Evolutionary conservation across 495 filamentous ascomycete genomes (phyloP).

Genomic region (Penicillium psychrofluorescens): DNA sequence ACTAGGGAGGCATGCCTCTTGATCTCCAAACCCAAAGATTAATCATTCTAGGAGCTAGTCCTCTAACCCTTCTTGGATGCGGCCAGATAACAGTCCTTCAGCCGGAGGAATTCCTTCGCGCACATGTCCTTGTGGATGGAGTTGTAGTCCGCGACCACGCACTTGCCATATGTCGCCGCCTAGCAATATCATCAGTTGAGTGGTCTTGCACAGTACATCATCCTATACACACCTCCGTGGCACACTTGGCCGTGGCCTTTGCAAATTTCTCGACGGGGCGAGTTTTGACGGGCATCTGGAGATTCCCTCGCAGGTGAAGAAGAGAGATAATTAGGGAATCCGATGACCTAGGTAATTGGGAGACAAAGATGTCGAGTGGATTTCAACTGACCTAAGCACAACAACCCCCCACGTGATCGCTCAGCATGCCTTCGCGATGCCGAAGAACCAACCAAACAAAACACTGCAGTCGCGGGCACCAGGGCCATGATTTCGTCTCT

Average conservation of each 20-base stretch:
- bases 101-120: conserved; percentile 68
- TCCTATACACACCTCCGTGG: conserved; percentile 56
- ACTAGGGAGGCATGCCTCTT: not conserved
- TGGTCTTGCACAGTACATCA: not conserved
- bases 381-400: not conserved
- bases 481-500: not conserved
- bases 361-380: not conserved
- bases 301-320: no score
- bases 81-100: conserved; percentile 80
- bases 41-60: no score
- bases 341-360: no score
- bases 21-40: not conserved
- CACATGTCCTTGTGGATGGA: conserved; percentile 90
- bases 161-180: conserved; percentile 86
- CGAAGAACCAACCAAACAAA: not conserved
- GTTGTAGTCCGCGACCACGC: conserved; percentile 85
- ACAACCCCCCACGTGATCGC: not conserved
- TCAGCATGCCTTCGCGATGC: not conserved
- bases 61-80: conserved; percentile 33
- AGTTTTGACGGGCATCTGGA: conserved; percentile 26
- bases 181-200: conserved; percentile 27
- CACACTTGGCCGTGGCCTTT: conserved; percentile 73
- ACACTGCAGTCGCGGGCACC: not conserved
- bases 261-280: conserved; percentile 89
- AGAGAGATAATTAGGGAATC: no score